These are phyloP conservation scores for Boletus pseudopeckii DNA, from an alignment of 768 basidiomycete genomes.

Conservation along the genomic window DNA sequence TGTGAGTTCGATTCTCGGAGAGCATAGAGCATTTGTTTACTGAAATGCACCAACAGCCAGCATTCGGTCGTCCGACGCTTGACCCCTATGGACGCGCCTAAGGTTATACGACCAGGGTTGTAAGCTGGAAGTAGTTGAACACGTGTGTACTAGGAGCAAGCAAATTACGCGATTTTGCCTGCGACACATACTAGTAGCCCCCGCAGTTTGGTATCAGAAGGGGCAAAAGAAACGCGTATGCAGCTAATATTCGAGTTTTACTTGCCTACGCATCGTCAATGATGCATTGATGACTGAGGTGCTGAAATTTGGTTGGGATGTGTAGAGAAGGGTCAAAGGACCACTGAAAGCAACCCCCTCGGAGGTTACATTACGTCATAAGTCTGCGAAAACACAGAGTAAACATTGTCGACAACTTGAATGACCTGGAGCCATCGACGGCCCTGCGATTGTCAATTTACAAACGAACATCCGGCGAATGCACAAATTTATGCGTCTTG, in stretches of 20 bases:
- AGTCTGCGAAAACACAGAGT: no score
- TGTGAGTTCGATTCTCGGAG: constrained; percentile 18
- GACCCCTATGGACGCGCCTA: constrained; percentile 27
- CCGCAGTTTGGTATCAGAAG: no score
- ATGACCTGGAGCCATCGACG: no score
- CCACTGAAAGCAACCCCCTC: no score
- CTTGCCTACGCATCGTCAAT: neutral
- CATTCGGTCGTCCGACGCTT: constrained; percentile 29
- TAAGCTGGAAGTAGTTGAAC: neutral
- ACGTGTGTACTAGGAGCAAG: neutral
- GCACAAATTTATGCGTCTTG: no score
- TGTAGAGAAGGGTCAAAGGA: neutral
- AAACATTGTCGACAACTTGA: no score
- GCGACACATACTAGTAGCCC: neutral
- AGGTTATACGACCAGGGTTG: neutral
- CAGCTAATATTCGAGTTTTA: neutral
- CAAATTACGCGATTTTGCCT: neutral
- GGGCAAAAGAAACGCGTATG: neutral
- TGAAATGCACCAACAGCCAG: constrained; percentile 17
- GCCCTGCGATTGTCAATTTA: no score
- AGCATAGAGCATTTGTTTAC: neutral
- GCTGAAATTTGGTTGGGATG: neutral
- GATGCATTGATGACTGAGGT: no score
- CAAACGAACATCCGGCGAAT: no score
- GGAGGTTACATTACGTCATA: neutral